Base-by-base conservation (phyloP, 805 yeast genomes). In the Nakazawaea ambrosiae region DNA sequence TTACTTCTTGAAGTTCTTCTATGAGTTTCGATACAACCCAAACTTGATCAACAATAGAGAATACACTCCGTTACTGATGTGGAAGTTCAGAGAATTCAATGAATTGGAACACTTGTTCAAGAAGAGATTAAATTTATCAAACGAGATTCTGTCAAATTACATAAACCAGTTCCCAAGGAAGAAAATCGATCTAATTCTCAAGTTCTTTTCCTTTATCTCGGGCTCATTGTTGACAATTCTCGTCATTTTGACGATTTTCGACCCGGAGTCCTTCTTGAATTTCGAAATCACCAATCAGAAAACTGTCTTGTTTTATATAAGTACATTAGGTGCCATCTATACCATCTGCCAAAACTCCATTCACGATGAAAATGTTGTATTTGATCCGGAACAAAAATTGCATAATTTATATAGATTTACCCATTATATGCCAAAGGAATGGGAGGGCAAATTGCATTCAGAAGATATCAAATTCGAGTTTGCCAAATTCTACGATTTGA, bases 31-130 rank as follows among this genome's bases (percentile, higher is more conserved):
- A 53, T 75, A 84, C 30, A 83, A 90, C 38, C 98, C 98, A 0
- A 77, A 88, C 2, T 66, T 87, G 9, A 67, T 92, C 38, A 81
- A 87, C 5, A 69, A 88, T 2, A 66, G 98, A 33, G 95, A 88
- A 49, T 92, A 87, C 53, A 86, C 97, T 0, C 96, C 97, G 0
- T 75, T 75, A 58, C 97, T 97, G 0, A 89, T 84, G 50, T 92
- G 97, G 97, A 86, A 81, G 54, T 72, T 92, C 50, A 66, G 99
- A 40, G 99, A 92, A 51, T 86, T 83, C 54, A 92, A 92, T 57
- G 99, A 92, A 54, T 66, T 92, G 7, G 86, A 86, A 31, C 98
- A 92, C 57, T 68, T 90, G 20, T 92, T 92, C 59, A 77, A 78
- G 40, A 78, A 80, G 48, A 66, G 99, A 34, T 60, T 92, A 28